phyloP scores from a whole-genome alignment of 176 grass and related monocot genomes.

The Chrysopogon serrulatus region DNA sequence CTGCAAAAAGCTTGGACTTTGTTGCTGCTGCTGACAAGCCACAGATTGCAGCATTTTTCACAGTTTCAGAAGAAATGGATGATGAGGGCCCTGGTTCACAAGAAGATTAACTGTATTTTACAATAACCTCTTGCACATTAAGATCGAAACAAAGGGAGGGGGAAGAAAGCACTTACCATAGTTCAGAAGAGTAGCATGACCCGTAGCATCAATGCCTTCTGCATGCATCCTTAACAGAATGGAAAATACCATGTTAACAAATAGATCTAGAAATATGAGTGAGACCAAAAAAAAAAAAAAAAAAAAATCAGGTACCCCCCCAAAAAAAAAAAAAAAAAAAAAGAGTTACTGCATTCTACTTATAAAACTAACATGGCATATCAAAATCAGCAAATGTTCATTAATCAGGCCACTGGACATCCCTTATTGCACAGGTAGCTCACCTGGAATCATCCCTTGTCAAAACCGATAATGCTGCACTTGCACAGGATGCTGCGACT shows the following conservation, averaged over 20 bases:
- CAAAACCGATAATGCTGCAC: conserved; percentile 68
- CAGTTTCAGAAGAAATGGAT: conserved; percentile 44
- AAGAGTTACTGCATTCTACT: background rate
- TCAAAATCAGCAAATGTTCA: background rate
- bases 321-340: background rate
- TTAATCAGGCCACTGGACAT: background rate
- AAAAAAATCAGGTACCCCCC: background rate
- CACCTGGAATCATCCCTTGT: conserved; percentile 81
- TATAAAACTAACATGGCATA: background rate
- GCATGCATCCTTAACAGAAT: conserved; percentile 54
- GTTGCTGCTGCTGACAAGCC: conserved; percentile 80
- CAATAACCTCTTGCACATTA: conserved; percentile 8
- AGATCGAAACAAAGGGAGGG: background rate
- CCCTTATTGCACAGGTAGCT: conserved; percentile 4
- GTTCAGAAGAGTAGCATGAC: conserved; percentile 29
- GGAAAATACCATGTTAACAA: conserved; percentile 33
- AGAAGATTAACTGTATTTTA: conserved; percentile 4
- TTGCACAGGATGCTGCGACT: conserved; percentile 95
- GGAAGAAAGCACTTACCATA: conserved; percentile 37
- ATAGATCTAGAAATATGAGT: conserved; percentile 2
- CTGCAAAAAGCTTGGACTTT: conserved; percentile 94
- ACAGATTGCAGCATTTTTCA: conserved; percentile 78
- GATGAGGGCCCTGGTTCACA: conserved; percentile 50
- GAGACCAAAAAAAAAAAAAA: background rate
- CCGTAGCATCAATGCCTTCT: conserved; percentile 47